Percentiles rank a stretch among this genome's conserved stretches.
These are phyloP conservation scores for Heterobasidion occidentale DNA, from an alignment of 1,284 basidiomycete species.

Conservation along the genomic window DNA sequence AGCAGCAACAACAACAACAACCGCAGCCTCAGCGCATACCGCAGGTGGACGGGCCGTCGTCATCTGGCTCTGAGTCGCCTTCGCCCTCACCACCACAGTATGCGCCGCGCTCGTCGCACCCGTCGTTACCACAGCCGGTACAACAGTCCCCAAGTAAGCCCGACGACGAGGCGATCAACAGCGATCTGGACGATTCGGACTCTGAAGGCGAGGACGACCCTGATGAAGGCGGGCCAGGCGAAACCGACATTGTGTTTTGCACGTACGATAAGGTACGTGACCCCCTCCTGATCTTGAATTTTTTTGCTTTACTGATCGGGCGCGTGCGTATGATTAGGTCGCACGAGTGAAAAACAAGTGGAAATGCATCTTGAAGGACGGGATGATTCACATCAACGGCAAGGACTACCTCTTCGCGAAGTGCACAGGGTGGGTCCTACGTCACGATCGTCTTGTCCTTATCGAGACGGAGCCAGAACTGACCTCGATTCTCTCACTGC, in stretches of 20 bases:
- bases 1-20: slow-evolving; percentile 12
- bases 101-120: slow-evolving; percentile 43
- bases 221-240: slow-evolving; percentile 62
- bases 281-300: slow-evolving; percentile 2
- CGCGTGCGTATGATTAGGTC: slow-evolving; percentile 44
- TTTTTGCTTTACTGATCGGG: slow-evolving; percentile 2
- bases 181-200: slow-evolving; percentile 93
- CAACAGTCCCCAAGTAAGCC: slow-evolving; percentile 20
- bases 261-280: slow-evolving; percentile 91
- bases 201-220: slow-evolving; percentile 72
- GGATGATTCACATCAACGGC: slow-evolving; percentile 95
- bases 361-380: slow-evolving; percentile 99
- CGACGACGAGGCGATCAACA: slow-evolving; percentile 86
- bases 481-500: background rate
- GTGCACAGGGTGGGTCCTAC: slow-evolving; percentile 67
- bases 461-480: background rate
- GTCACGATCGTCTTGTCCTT: background rate
- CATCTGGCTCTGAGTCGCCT: slow-evolving; percentile 52
- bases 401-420: slow-evolving; percentile 97
- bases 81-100: slow-evolving; percentile 54
- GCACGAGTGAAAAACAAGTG: slow-evolving; percentile 99
- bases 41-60: slow-evolving; percentile 52
- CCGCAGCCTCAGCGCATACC: slow-evolving; percentile 40
- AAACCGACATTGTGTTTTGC: slow-evolving; percentile 93
- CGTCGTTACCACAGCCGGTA: slow-evolving; percentile 26